Conservation (phyloP, 2,329 filamentous ascomycete genomes). For the Pseudocercospora fijiensis region DNA sequence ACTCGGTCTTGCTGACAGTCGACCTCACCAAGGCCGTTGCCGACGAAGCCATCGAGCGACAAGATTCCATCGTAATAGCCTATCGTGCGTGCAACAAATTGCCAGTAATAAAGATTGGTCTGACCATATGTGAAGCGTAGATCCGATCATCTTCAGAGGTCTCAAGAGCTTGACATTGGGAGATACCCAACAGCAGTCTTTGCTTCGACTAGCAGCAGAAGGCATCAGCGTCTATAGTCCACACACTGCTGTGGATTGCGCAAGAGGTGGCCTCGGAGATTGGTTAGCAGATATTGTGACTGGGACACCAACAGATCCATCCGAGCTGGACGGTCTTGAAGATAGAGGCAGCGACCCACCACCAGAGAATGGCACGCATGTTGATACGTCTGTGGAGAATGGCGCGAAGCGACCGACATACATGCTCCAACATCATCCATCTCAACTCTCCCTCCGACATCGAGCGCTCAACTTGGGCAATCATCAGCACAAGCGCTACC, state of each 20-base stretch:
- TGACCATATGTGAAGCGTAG: slow-evolving; percentile 50
- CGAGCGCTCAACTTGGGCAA: slow-evolving; percentile 43
- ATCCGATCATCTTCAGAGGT: slow-evolving; percentile 93
- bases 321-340: slow-evolving; percentile 21
- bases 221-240: slow-evolving; percentile 92
- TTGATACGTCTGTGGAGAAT: slow-evolving; percentile 11
- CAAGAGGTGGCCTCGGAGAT: slow-evolving; percentile 79
- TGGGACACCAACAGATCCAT: slow-evolving; percentile 46
- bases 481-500: slow-evolving; percentile 51
- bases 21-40: slow-evolving; percentile 88
- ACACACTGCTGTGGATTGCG: slow-evolving; percentile 91
- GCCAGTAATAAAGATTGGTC: slow-evolving; percentile 8
- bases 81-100: slow-evolving; percentile 65
- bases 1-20: slow-evolving; percentile 77
- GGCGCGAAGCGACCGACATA: slow-evolving; percentile 42
- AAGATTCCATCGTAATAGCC: slow-evolving; percentile 76
- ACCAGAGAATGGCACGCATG: slow-evolving; percentile 15
- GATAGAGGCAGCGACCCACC: slow-evolving; percentile 18
- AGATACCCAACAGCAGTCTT: slow-evolving; percentile 81
- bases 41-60: slow-evolving; percentile 78
- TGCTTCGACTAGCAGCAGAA: slow-evolving; percentile 76
- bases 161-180: slow-evolving; percentile 82
- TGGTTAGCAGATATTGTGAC: slow-evolving; percentile 89
- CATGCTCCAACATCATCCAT: slow-evolving; percentile 51
- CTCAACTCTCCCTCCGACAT: slow-evolving; percentile 42